phyloP scores from a whole-genome alignment of 2,329 filamentous ascomycete species.

The Myriosclerotinia scirpicola region DNA sequence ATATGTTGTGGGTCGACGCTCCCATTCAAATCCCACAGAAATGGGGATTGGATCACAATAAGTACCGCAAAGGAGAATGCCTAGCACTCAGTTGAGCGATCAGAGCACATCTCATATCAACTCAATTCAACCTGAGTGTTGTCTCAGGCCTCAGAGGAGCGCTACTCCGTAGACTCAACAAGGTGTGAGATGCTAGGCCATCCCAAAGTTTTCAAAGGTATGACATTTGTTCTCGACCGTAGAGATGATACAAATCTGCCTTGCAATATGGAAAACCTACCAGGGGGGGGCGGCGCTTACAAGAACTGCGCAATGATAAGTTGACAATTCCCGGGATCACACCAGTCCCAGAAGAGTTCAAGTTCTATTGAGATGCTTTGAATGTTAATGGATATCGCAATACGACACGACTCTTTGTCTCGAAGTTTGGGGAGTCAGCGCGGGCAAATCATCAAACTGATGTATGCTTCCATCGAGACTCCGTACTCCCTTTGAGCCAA shows the following conservation, averaged over 20 bases:
- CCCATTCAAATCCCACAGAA: background rate
- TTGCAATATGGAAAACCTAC: too few relatives aligned
- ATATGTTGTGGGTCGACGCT: background rate
- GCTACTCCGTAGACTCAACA: background rate
- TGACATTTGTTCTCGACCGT: too few relatives aligned
- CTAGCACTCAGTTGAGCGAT: background rate
- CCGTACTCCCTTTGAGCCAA: too few relatives aligned
- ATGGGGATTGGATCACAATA: background rate
- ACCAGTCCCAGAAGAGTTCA: background rate
- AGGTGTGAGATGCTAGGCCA: too few relatives aligned
- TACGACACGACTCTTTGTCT: too few relatives aligned
- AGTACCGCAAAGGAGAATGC: background rate
- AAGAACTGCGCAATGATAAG: background rate
- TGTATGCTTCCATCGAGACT: too few relatives aligned
- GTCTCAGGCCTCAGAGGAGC: background rate
- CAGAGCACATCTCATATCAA: background rate
- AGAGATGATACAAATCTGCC: background rate
- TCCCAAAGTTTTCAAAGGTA: too few relatives aligned
- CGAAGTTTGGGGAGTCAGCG: too few relatives aligned
- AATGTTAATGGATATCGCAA: too few relatives aligned
- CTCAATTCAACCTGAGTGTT: background rate
- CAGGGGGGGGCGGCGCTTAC: background rate
- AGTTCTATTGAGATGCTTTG: too few relatives aligned
- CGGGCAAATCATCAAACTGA: too few relatives aligned
- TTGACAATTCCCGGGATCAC: background rate